Percentiles rank a stretch among this genome's conserved stretches.
Conservation (phyloP, 2,329 filamentous ascomycete genomes). For the Diaporthe sp. region DNA sequence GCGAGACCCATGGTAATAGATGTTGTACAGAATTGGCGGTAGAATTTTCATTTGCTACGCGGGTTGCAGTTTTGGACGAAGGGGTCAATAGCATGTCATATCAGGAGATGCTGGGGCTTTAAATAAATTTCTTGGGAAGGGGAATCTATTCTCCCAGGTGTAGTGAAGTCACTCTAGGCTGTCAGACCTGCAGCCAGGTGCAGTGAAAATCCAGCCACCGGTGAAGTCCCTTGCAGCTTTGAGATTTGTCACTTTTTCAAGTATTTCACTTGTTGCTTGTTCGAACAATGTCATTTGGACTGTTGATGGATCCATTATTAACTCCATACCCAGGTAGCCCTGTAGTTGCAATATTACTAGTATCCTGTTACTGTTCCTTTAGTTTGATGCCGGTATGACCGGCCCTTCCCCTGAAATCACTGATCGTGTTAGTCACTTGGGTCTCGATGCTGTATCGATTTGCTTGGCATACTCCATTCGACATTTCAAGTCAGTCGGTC, state of each 20-base stretch:
- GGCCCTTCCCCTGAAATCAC: background rate
- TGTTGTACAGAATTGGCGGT: background rate
- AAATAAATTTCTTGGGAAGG: background rate
- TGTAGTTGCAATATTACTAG: background rate
- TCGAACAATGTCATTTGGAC: background rate
- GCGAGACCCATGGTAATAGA: conserved; percentile 28
- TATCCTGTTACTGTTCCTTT: background rate
- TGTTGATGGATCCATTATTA: background rate
- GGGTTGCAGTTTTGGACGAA: background rate
- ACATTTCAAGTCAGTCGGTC: background rate
- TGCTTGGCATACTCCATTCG: background rate
- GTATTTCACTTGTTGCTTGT: conserved; percentile 10
- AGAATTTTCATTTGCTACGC: background rate
- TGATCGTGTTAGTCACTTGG: background rate
- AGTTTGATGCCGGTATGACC: background rate
- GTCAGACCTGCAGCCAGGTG: conserved; percentile 1
- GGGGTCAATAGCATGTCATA: background rate
- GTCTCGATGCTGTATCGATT: background rate
- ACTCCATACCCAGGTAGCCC: background rate
- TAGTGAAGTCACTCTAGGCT: background rate
- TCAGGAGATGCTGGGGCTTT: background rate
- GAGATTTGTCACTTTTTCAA: conserved; percentile 3
- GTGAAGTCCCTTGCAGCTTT: conserved; percentile 21
- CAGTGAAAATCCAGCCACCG: conserved; percentile 7
- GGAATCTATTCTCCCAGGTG: background rate